Conservation (phyloP, 805 yeast species). For the Cyberlindnera mrakii region DNA sequence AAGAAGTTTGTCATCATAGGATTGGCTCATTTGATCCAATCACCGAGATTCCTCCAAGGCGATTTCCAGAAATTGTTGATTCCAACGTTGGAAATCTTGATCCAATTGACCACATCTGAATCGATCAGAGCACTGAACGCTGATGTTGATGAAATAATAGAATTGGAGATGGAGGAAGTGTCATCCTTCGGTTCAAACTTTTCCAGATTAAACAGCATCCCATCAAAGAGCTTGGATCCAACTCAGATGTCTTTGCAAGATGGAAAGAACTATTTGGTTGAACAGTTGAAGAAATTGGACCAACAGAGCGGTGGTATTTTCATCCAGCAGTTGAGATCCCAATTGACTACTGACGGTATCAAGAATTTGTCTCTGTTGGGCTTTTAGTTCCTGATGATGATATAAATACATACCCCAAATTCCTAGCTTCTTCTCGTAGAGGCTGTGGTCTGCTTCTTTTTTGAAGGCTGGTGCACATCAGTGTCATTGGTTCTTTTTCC, state of each 20-base stretch:
- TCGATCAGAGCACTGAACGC: constrained; percentile 29
- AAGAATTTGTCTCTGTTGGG: constrained; percentile 15
- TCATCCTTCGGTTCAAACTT: constrained; percentile 83
- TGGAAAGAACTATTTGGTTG: constrained; percentile 16
- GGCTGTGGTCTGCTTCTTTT: too few species aligned
- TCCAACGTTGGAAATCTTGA: constrained; percentile 37
- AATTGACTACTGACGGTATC: constrained; percentile 12
- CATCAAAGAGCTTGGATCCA: constrained; percentile 65
- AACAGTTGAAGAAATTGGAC: constrained; percentile 15
- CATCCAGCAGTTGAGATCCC: constrained; percentile 14
- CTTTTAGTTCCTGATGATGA: constrained; percentile 2
- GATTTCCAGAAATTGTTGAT: constrained; percentile 36
- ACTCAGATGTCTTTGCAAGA: constrained; percentile 13
- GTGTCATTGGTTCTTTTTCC: too few species aligned
- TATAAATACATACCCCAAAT: neutral
- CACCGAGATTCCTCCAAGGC: constrained; percentile 31
- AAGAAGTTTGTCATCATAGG: constrained; percentile 52
- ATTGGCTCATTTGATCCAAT: constrained; percentile 35
- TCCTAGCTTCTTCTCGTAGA: neutral
- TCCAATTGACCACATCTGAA: constrained; percentile 32
- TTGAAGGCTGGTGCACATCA: too few species aligned
- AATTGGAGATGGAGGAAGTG: constrained; percentile 58
- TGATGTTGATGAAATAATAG: constrained; percentile 33
- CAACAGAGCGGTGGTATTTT: constrained; percentile 14
- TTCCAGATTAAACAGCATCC: constrained; percentile 64